Conservation (phyloP, 352 stramenopile genomes). For the Phytophthora constricta region DNA sequence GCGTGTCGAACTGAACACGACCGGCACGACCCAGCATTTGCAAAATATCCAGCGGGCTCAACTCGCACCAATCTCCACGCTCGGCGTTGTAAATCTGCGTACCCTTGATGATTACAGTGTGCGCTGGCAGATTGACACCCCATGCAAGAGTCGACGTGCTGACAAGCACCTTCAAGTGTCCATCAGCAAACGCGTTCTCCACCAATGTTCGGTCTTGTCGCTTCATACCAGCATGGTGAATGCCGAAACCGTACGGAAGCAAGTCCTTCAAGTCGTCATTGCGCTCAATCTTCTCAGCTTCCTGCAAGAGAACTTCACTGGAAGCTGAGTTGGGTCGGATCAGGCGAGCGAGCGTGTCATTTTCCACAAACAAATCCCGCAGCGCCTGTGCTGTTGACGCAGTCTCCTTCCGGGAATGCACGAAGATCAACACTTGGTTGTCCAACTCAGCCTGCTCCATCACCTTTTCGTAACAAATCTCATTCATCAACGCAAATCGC, state of each 20-base stretch:
- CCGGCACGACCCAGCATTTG: constrained; percentile 99
- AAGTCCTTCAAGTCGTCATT: constrained; percentile 99
- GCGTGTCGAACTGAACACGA: constrained; percentile 98
- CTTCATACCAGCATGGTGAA: constrained; percentile 99
- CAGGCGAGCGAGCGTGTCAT: constrained; percentile 95
- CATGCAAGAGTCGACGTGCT: constrained; percentile 99
- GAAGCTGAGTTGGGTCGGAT: constrained; percentile 87
- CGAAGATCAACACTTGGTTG: constrained; percentile 99
- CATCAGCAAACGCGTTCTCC: constrained; percentile 98
- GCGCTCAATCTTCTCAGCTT: constrained; percentile 92
- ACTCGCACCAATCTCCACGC: constrained; percentile 97
- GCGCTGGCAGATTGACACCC: constrained; percentile 99
- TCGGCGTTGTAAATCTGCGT: constrained; percentile 99
- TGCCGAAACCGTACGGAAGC: constrained; percentile 98
- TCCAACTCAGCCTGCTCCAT: constrained; percentile 93
- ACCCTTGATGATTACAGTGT: constrained; percentile 99
- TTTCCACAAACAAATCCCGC: constrained; percentile 95
- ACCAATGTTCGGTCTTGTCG: constrained; percentile 97
- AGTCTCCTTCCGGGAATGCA: constrained; percentile 99
- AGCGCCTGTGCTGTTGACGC: constrained; percentile 97
- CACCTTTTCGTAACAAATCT: constrained; percentile 99
- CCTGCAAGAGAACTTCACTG: constrained; percentile 93
- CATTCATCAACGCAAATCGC: constrained; percentile 99
- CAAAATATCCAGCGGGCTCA: constrained; percentile 98
- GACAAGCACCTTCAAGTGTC: constrained; percentile 97